Evolutionary conservation across 495 filamentous ascomycete species (phyloP), one percentile per base, ranked within the genome.

Genomic region (Umbilicaria muhlenbergii): DNA sequence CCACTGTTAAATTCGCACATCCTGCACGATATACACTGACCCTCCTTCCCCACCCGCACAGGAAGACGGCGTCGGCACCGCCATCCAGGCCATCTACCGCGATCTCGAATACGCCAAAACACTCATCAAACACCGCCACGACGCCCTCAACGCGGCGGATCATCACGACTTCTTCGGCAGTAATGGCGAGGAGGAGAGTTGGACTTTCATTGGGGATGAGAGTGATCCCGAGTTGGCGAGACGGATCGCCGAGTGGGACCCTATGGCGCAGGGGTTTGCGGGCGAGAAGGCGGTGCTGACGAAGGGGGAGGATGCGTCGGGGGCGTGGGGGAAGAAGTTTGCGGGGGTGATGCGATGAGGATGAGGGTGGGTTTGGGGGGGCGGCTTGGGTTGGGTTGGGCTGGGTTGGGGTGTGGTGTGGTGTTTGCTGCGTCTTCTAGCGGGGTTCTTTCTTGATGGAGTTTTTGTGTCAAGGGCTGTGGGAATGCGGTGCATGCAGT

Each of bases 71-170:
- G 86, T 95, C 34, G 79, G 77, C 12, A 81, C 70, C 13, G 91
- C 92, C 10, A 86, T 98, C 48, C 84, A 96, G 56, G 78, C 79
- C 42, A 86, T 98, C 42, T 98, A 95, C 58, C 80, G 91, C 10
- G 91, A 96, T 57, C 70, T 98, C 34, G 91, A 96, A 55, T 95
- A 96, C 47, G 92, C 91, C n/a, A 83, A 78, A 58, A 81, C 80
- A 15, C 66, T 95, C 41, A 81, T 93, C 61, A 83, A 81, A 58
- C 68, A 71, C 51, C 71, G 67, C 35, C 63, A 59, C 0, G 57
- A 55, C 40, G 55, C 59, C 18, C 65, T 67, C 43, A 52, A 53
- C 32, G 52, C 52, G 5, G 58, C 59, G 11, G 59, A 64, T 18
- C 65, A 68, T 17, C 63, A 55, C 2, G 57, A 66, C 32, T 63